phyloP scores from a whole-genome alignment of 2,329 filamentous ascomycete genomes.

The Hortaea werneckii region DNA sequence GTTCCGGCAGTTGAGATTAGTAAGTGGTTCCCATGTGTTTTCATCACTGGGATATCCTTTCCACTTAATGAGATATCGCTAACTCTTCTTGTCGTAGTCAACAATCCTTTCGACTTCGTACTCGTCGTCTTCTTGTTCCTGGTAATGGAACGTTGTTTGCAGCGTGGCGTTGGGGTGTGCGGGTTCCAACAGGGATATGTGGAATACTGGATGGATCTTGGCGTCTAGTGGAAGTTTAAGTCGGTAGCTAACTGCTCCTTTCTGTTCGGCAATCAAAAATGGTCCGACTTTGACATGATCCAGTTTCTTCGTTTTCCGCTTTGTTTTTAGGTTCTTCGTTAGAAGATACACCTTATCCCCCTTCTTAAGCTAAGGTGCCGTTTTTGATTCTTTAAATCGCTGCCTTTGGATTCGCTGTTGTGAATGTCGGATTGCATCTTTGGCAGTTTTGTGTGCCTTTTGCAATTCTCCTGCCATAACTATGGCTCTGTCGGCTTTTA shows the following conservation, averaged over 20 bases:
- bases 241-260: slow-evolving; percentile 1
- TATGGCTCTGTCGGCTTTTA: slow-evolving; percentile 1
- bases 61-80: background rate
- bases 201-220: background rate
- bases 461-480: background rate
- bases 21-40: background rate
- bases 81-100: background rate
- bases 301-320: slow-evolving; percentile 8
- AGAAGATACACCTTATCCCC: slow-evolving; percentile 11
- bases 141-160: background rate
- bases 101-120: background rate
- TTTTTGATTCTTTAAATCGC: slow-evolving; percentile 1
- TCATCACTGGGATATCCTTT: background rate
- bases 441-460: background rate
- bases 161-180: background rate
- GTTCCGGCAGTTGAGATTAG: background rate
- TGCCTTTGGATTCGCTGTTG: background rate
- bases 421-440: background rate
- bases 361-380: slow-evolving; percentile 7
- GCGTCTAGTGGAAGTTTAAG: background rate
- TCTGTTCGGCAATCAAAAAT: slow-evolving; percentile 4
- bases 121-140: background rate
- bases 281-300: slow-evolving; percentile 10
- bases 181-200: background rate
- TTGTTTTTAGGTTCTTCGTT: slow-evolving; percentile 7